These are phyloP conservation scores for Capronia americana DNA, from an alignment of 2,329 filamentous ascomycete species.

Conservation along the genomic window DNA sequence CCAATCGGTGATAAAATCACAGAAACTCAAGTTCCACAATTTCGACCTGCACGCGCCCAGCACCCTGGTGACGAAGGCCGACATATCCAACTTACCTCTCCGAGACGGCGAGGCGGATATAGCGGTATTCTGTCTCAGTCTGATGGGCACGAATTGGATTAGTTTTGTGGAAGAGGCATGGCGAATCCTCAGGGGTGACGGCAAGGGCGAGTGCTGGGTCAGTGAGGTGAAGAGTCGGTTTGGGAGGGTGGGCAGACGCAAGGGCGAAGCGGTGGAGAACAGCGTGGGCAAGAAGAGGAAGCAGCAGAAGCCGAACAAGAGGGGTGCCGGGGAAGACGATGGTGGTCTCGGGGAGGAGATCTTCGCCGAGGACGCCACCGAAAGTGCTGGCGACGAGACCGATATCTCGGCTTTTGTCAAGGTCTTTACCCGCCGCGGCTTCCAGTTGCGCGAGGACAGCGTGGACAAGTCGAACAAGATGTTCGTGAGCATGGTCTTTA, in stretches of 20 bases:
- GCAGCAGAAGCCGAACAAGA: slow-evolving; percentile 39
- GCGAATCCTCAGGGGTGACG: slow-evolving; percentile 87
- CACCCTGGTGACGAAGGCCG: slow-evolving; percentile 80
- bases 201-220: slow-evolving; percentile 84
- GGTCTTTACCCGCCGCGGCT: slow-evolving; percentile 79
- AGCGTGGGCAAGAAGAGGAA: slow-evolving; percentile 71
- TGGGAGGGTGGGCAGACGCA: slow-evolving; percentile 60
- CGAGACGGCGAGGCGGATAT: slow-evolving; percentile 78
- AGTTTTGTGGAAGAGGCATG: slow-evolving; percentile 96
- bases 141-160: slow-evolving; percentile 99
- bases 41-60: slow-evolving; percentile 85
- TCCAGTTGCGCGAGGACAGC: slow-evolving; percentile 75
- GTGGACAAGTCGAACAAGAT: slow-evolving; percentile 92
- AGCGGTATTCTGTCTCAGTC: slow-evolving; percentile 90
- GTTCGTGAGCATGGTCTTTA: slow-evolving; percentile 97
- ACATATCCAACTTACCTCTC: slow-evolving; percentile 84
- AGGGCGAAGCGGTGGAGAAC: slow-evolving; percentile 61
- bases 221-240: slow-evolving; percentile 97
- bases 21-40: slow-evolving; percentile 77
- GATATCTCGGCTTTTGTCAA: slow-evolving; percentile 88
- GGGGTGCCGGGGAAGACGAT: slow-evolving; percentile 55
- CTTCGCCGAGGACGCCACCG: slow-evolving; percentile 51
- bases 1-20: slow-evolving; percentile 63
- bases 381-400: slow-evolving; percentile 68
- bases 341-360: slow-evolving; percentile 66